Base-by-base conservation (phyloP, 108 stramenopile genomes). In the Mediolabrus comicus region DNA sequence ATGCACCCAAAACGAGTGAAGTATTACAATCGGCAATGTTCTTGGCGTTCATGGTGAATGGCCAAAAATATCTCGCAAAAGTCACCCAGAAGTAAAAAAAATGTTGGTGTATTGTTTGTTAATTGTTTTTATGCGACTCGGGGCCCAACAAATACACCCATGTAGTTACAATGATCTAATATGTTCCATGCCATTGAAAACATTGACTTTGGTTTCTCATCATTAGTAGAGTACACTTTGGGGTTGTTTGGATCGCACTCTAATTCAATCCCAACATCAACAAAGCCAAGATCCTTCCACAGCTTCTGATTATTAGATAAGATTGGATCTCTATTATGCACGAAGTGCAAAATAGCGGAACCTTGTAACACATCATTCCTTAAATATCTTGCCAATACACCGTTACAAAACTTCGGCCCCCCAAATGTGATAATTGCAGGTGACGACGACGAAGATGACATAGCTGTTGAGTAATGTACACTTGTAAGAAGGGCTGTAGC, bases 281-380 rank as follows among this genome's bases (percentile, higher is more conserved):
- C 73, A 75, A 79, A 87, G 3, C 86, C 86, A 28, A 87, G 35
- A n/a, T 35, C 54, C 49, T 85, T 76, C 86, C 86, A 87, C 32
- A 87, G 60, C 30, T 52, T 60, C 72, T 83, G 51, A 64, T 87
- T 87, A 34, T 87, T 84, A 11, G 71, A 69, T 41, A 87, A 54
- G 2, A 87, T 65, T 3, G 86, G 84, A 69, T 87, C 86, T 75
- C 72, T 73, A 8, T 59, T 36, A 59, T 87, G 86, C 16, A 87
- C 77, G 16, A 85, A 56, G 60, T 87, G 82, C 17, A 74, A 16
- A n/a, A 85, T 74, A 58, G 71, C 31, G 41, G 60, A 79, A 30
- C 61, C 77, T 49, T 63, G 19, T 31, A 84, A 53, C 9, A 70
- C 66, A 11, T 46, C 58, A 32, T 71, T 62, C 1, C 75, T 65